These are phyloP conservation scores for Vitis cinerea DNA, from an alignment of 164 flowering plant genomes.

Conservation along the genomic window DNA sequence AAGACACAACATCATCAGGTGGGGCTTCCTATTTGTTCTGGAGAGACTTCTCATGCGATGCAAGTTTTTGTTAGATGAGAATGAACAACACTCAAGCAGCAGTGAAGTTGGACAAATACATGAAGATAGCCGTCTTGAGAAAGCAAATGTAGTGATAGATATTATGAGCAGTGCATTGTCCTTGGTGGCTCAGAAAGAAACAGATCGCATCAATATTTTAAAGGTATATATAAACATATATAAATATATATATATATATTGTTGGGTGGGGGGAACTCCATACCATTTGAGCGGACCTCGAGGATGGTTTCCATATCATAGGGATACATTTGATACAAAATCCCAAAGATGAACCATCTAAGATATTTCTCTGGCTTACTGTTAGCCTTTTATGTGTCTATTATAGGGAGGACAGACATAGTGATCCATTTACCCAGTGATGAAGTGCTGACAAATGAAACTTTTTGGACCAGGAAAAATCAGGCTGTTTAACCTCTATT, in stretches of 20 bases:
- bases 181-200: slow-evolving; percentile 83
- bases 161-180: slow-evolving; percentile 86
- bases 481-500: neutral
- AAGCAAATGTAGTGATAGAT: slow-evolving; percentile 92
- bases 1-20: slow-evolving; percentile 64
- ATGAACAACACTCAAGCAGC: slow-evolving; percentile 41
- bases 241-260: too few relatives aligned
- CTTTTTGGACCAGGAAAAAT: neutral
- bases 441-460: neutral
- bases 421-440: neutral
- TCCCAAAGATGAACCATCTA: neutral
- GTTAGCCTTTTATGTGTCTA: neutral
- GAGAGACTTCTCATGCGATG: slow-evolving; percentile 90
- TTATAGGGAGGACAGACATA: neutral
- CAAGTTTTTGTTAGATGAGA: slow-evolving; percentile 81
- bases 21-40: slow-evolving; percentile 88
- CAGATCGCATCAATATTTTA: slow-evolving; percentile 84
- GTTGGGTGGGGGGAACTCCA: too few relatives aligned
- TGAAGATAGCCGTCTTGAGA: slow-evolving; percentile 56
- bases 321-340: too few relatives aligned
- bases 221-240: slow-evolving; percentile 53
- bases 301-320: too few relatives aligned
- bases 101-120: slow-evolving; percentile 25
- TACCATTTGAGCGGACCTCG: neutral
- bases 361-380: neutral